These are phyloP conservation scores for Cornus kousa DNA, from an alignment of 148 eudicot species.

Conservation along the genomic window DNA sequence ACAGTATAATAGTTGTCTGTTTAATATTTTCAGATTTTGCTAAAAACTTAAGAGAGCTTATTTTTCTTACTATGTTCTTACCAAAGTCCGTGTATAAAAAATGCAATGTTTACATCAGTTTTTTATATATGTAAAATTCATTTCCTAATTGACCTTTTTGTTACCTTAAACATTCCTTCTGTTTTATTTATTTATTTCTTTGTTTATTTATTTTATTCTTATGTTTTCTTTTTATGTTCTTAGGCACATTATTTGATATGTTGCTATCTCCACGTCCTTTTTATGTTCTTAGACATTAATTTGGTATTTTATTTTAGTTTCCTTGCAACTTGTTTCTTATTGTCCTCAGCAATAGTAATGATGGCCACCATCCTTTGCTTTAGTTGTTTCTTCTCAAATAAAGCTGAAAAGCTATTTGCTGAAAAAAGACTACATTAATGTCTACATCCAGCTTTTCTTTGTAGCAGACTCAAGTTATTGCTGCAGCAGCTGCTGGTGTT, in stretches of 20 bases:
- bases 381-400: not conserved
- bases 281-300: not conserved
- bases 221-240: no score
- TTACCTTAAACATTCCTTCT: not conserved
- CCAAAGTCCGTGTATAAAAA: not conserved
- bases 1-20: no score
- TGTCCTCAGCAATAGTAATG: conserved; percentile 2
- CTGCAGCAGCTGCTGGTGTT: conserved; percentile 98
- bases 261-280: not conserved
- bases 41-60: no score
- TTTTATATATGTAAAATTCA: not conserved
- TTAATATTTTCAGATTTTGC: no score
- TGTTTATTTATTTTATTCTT: no score
- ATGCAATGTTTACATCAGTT: no score
- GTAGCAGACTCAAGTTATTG: conserved; percentile 96
- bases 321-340: not conserved
- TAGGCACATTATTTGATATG: not conserved
- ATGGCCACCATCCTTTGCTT: not conserved
- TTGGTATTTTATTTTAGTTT: not conserved
- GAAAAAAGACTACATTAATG: not conserved
- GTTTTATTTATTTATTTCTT: no score
- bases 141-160: not conserved
- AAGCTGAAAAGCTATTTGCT: conserved; percentile 1
- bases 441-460: conserved; percentile 18
- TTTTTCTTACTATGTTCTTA: no score